phyloP scores from a whole-genome alignment of 352 stramenopile genomes.

The Pelagophyceae sp. region DNA sequence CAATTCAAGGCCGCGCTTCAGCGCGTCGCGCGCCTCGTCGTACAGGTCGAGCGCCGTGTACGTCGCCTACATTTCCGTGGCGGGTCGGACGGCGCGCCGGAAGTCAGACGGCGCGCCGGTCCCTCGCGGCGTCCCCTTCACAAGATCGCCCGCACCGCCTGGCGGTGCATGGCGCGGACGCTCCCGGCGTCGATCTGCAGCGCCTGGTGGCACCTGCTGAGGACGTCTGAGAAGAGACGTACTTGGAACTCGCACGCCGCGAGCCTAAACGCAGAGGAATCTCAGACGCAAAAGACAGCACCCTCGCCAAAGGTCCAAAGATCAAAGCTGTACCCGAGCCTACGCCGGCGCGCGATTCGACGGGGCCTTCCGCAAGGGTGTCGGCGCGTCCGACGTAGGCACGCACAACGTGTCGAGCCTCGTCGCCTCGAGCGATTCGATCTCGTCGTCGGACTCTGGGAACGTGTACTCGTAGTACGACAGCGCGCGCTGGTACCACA shows the following conservation, averaged over 20 bases:
- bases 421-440: background rate
- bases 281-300: background rate
- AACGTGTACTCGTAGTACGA: conserved; percentile 12
- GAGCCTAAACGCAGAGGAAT: background rate
- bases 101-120: no score
- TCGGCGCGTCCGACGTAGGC: no score
- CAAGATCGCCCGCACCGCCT: no score
- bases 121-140: no score
- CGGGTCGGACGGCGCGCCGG: no score
- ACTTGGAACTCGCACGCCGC: background rate
- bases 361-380: no score
- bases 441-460: background rate
- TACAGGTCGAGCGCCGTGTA: background rate
- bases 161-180: background rate
- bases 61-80: background rate
- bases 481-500: background rate
- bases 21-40: background rate
- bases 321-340: background rate
- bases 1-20: background rate
- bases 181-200: background rate
- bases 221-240: background rate
- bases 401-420: background rate
- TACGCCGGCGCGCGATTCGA: no score
- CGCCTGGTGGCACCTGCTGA: background rate
- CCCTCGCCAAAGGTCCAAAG: no score